Percentiles rank a stretch among this genome's conserved stretches.
phyloP scores from a whole-genome alignment of 176 grass and related monocot species.

The Paspalum notatum region DNA sequence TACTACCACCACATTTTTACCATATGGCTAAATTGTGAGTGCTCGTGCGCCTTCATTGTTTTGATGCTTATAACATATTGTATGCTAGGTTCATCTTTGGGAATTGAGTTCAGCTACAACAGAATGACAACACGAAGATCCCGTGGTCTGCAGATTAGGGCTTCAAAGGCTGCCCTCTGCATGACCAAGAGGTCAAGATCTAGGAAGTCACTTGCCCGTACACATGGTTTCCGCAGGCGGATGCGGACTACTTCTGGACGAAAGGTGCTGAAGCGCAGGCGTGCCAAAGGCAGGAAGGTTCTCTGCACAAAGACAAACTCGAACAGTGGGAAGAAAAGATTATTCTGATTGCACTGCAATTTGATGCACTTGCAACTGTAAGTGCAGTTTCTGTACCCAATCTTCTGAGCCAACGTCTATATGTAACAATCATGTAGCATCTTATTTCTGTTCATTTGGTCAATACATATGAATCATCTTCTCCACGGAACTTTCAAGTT shows the following conservation, averaged over 20 bases:
- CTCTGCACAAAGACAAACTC: slow-evolving; percentile 88
- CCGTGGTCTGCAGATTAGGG: slow-evolving; percentile 73
- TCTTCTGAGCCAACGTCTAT: slow-evolving; percentile 7
- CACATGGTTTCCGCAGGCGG: slow-evolving; percentile 83
- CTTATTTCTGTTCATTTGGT: neutral
- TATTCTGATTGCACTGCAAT: slow-evolving; percentile 25
- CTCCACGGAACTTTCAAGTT: slow-evolving; percentile 32
- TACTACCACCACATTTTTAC: too few species aligned
- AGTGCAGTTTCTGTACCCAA: slow-evolving; percentile 37
- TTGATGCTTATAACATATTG: slow-evolving; percentile 30
- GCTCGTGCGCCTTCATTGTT: neutral
- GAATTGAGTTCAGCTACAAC: slow-evolving; percentile 63
- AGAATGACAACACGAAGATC: slow-evolving; percentile 59
- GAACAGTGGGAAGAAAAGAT: slow-evolving; percentile 50
- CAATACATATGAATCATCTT: slow-evolving; percentile 20
- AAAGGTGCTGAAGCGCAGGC: slow-evolving; percentile 74
- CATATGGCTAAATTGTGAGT: neutral
- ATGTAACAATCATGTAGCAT: slow-evolving; percentile 40
- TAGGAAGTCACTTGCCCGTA: slow-evolving; percentile 85
- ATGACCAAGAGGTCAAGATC: slow-evolving; percentile 87
- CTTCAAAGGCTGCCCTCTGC: slow-evolving; percentile 75
- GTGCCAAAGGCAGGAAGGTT: slow-evolving; percentile 81
- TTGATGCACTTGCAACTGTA: slow-evolving; percentile 21
- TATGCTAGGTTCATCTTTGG: slow-evolving; percentile 66
- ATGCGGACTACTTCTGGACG: slow-evolving; percentile 67